Conservation (phyloP, 1,284 basidiomycete genomes). For the Heterobasidion annosum region DNA sequence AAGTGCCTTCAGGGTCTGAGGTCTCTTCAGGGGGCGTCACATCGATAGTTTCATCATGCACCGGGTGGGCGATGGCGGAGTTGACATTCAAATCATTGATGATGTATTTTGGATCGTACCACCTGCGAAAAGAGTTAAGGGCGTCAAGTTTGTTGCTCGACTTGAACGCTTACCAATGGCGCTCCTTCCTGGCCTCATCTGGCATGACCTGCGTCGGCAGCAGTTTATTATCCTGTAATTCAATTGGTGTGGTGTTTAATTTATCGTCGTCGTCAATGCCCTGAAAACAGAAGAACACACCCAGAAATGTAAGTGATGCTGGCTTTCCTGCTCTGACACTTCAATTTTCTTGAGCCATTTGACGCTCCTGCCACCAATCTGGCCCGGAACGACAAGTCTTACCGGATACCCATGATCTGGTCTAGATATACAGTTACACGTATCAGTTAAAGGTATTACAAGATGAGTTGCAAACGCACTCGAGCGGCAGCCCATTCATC, state of each 20-base stretch:
- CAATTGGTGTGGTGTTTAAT: not conserved
- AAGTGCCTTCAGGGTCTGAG: not conserved
- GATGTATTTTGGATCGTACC: not conserved
- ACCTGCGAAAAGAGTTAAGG: no score
- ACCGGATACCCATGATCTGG: conserved; percentile 66
- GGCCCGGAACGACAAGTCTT: conserved; percentile 53
- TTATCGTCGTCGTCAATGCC: not conserved
- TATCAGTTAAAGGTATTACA: not conserved
- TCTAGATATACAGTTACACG: not conserved
- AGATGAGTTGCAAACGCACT: not conserved
- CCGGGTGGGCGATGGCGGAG: conserved; percentile 49
- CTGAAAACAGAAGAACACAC: conserved; percentile 11
- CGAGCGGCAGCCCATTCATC: conserved; percentile 41
- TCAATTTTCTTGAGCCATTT: conserved; percentile 58
- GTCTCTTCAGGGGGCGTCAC: conserved; percentile 9
- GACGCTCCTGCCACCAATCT: conserved; percentile 53
- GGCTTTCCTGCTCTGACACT: conserved; percentile 41
- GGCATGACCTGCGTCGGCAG: not conserved
- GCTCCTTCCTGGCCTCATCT: not conserved
- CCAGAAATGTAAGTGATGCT: conserved; percentile 37
- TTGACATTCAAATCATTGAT: conserved; percentile 25
- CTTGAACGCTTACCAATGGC: not conserved
- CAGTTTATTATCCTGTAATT: not conserved
- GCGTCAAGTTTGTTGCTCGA: not conserved
- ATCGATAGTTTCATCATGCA: conserved; percentile 42